phyloP scores from a whole-genome alignment of 1,284 basidiomycete genomes.

The Sanghuangporus baumii region DNA sequence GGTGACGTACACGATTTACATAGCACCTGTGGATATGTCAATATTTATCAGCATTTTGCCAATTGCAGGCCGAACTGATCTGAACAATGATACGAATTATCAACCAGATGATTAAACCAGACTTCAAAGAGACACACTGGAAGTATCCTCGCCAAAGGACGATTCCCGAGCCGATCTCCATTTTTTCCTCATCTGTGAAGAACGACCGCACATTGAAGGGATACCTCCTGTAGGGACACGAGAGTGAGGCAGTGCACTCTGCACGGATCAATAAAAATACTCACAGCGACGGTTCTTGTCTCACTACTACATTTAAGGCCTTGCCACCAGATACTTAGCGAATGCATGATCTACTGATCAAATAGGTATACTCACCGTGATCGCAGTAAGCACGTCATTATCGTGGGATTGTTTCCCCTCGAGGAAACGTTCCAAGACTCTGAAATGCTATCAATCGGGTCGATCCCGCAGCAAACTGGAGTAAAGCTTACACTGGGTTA shows the following conservation, averaged over 20 bases:
- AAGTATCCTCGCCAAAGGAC: constrained; percentile 73
- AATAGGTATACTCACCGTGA: constrained; percentile 45
- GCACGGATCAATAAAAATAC: constrained; percentile 1
- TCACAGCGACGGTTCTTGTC: constrained; percentile 61
- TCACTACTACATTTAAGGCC: constrained; percentile 71
- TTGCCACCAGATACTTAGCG: constrained; percentile 22
- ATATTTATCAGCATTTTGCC: constrained; percentile 68
- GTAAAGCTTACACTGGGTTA: constrained; percentile 58
- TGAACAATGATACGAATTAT: constrained; percentile 7
- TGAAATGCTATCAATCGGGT: constrained; percentile 24
- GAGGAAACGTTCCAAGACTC: constrained; percentile 61
- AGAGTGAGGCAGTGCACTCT: background rate
- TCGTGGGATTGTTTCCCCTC: constrained; percentile 63
- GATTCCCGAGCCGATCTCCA: constrained; percentile 61
- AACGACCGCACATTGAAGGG: constrained; percentile 74
- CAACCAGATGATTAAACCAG: background rate
- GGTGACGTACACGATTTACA: constrained; percentile 31
- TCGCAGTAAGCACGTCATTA: constrained; percentile 63
- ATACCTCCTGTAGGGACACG: constrained; percentile 34
- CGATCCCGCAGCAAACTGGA: background rate
- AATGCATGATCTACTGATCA: background rate
- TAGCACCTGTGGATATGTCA: constrained; percentile 70
- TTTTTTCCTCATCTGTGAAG: constrained; percentile 60
- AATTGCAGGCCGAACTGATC: constrained; percentile 57
- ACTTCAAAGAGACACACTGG: constrained; percentile 35